phyloP scores from a whole-genome alignment of 805 yeast genomes.

The Starmerella apis region DNA sequence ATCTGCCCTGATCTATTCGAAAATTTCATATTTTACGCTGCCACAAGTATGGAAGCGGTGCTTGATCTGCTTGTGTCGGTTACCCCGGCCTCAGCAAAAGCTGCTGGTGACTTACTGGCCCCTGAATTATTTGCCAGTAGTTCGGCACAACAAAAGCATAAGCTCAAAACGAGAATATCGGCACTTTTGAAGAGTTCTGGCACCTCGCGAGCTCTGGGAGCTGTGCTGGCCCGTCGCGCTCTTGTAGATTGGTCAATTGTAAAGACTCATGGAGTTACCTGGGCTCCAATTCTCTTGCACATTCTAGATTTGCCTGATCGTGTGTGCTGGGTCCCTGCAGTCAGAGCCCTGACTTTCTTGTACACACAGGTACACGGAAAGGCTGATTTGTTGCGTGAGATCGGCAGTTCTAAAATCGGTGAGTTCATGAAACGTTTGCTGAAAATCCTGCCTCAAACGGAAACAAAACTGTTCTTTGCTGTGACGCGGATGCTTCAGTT shows the following conservation, averaged over 20 bases:
- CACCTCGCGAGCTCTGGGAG: constrained; percentile 34
- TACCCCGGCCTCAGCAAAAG: not conserved
- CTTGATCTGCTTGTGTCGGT: constrained; percentile 16
- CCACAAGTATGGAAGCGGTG: constrained; percentile 17
- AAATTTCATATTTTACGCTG: not conserved
- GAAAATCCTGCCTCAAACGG: constrained; percentile 17
- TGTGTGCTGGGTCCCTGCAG: constrained; percentile 28
- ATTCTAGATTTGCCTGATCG: constrained; percentile 33
- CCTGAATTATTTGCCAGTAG: constrained; percentile 7
- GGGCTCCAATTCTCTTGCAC: constrained; percentile 34
- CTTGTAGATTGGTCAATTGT: constrained; percentile 28
- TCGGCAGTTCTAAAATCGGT: constrained; percentile 68
- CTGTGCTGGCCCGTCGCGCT: constrained; percentile 28
- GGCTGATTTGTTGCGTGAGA: constrained; percentile 73
- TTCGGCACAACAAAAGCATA: constrained; percentile 24
- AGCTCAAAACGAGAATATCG: constrained; percentile 29
- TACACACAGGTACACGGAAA: constrained; percentile 46
- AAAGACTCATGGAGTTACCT: constrained; percentile 33
- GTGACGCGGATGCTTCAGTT: constrained; percentile 12
- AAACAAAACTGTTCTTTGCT: not conserved
- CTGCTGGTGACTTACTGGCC: constrained; percentile 9
- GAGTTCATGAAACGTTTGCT: constrained; percentile 39
- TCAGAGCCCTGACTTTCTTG: constrained; percentile 26
- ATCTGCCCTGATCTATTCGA: constrained; percentile 2
- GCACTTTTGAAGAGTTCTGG: constrained; percentile 33